phyloP scores from a whole-genome alignment of 768 basidiomycete species.

The Termitomyces sp. region DNA sequence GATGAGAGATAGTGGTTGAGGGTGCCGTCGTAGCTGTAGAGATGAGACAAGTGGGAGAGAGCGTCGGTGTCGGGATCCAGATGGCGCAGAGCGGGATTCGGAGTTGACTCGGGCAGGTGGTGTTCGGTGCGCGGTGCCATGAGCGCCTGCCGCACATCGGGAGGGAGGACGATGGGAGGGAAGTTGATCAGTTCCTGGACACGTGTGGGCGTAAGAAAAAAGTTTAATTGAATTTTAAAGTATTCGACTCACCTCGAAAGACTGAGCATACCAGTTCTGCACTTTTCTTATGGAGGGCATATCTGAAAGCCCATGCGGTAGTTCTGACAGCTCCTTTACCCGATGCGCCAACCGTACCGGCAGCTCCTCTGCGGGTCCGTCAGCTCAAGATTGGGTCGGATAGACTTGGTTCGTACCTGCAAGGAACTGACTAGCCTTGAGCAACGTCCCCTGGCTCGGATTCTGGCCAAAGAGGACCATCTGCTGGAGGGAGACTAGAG shows the following conservation, averaged over 20 bases:
- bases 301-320: constrained; percentile 85
- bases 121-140: constrained; percentile 41
- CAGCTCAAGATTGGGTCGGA: not conserved
- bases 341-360: constrained; percentile 94
- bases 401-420: constrained; percentile 42
- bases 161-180: constrained; percentile 69
- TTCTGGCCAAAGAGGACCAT: constrained; percentile 98
- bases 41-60: not conserved
- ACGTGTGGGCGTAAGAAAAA: not conserved
- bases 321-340: constrained; percentile 91
- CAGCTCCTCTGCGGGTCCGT: constrained; percentile 64
- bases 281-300: constrained; percentile 95
- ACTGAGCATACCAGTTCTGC: constrained; percentile 99
- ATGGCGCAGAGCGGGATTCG: constrained; percentile 71
- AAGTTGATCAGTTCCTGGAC: constrained; percentile 85
- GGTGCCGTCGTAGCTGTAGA: constrained; percentile 1
- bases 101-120: constrained; percentile 66
- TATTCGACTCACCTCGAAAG: constrained; percentile 75
- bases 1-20: not conserved
- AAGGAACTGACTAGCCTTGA: constrained; percentile 90
- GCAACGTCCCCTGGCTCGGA: constrained; percentile 88
- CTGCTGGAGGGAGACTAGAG: constrained; percentile 86
- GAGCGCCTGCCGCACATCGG: constrained; percentile 64
- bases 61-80: constrained; percentile 26
- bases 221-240: not conserved